Evolutionary conservation across 345 rosid species (phyloP).

Genomic region (Noccaea bulbosa): DNA sequence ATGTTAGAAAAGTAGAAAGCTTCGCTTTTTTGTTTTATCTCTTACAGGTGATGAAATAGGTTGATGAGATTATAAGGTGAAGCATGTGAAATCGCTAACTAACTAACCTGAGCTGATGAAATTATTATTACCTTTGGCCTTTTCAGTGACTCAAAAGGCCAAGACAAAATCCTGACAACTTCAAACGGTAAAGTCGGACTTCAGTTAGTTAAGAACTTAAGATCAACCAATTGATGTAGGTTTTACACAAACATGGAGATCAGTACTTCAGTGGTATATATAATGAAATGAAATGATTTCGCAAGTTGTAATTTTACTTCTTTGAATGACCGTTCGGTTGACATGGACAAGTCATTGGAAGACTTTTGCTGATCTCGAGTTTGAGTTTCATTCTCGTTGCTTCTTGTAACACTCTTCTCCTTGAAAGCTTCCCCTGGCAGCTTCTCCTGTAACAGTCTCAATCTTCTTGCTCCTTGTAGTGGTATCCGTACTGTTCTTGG

Average conservation of each 20-base stretch:
- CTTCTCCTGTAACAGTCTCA: background rate
- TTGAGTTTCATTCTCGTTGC: conserved; percentile 18
- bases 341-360: too few relatives aligned
- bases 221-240: background rate
- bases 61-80: conserved; percentile 40
- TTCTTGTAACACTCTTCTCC: conserved; percentile 34
- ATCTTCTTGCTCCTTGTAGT: too few relatives aligned
- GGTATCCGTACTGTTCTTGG: too few relatives aligned
- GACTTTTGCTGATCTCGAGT: too few relatives aligned
- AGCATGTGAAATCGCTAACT: conserved; percentile 45
- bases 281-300: too few relatives aligned
- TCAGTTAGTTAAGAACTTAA: background rate
- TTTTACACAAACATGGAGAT: background rate
- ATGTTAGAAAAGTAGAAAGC: conserved; percentile 34
- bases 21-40: conserved; percentile 3
- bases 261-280: background rate
- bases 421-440: background rate
- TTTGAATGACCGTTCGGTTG: too few relatives aligned
- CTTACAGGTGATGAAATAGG: conserved; percentile 23
- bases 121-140: conserved; percentile 32
- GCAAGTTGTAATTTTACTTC: too few relatives aligned
- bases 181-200: conserved; percentile 2
- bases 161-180: conserved; percentile 13
- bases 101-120: conserved; percentile 38
- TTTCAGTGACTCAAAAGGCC: conserved; percentile 19